Percentiles rank a stretch among this genome's conserved stretches.
Evolutionary conservation across 2,329 filamentous ascomycete species (phyloP).

Genomic region (Alternaria rosae): DNA sequence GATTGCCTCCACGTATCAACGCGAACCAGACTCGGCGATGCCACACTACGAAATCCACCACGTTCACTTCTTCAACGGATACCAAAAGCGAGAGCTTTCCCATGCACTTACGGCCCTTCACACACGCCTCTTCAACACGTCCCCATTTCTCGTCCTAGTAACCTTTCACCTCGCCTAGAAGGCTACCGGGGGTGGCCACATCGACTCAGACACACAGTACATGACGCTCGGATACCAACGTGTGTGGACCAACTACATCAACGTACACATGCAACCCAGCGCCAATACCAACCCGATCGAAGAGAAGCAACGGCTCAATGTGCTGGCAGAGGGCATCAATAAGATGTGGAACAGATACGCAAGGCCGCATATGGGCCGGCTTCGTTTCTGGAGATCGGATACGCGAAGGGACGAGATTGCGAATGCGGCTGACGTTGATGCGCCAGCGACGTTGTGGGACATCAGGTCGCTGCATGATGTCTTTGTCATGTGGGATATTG

Average conservation of each 20-base stretch:
- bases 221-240: constrained; percentile 2
- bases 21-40: not conserved
- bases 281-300: constrained; percentile 1
- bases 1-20: not conserved
- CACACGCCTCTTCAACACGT: not conserved
- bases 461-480: constrained; percentile 29
- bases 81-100: not conserved
- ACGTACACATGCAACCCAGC: constrained; percentile 31
- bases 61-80: not conserved
- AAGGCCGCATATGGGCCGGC: not conserved
- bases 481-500: constrained; percentile 38
- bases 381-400: not conserved
- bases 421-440: not conserved
- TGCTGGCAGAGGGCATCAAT: constrained; percentile 18
- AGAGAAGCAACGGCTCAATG: constrained; percentile 15
- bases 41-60: not conserved
- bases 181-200: not conserved
- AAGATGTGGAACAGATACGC: constrained; percentile 28
- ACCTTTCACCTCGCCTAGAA: not conserved
- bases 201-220: not conserved
- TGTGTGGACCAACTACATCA: constrained; percentile 29
- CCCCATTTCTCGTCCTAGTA: not conserved
- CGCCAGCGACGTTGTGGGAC: constrained; percentile 23
- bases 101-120: not conserved
- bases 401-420: not conserved